phyloP scores from a whole-genome alignment of 108 stramenopile genomes.

The Cyclotella kingstonii region DNA sequence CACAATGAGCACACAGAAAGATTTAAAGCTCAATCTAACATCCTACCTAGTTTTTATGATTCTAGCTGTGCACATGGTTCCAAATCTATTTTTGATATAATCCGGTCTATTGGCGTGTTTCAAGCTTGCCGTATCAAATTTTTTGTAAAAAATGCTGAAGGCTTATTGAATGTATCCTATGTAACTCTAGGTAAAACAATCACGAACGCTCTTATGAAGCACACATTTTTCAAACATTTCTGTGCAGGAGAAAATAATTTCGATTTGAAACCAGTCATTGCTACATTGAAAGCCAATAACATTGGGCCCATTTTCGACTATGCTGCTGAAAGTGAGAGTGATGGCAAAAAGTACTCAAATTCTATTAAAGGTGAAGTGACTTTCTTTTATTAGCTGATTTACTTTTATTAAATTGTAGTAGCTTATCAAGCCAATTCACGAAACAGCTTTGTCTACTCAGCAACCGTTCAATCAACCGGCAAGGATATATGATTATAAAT shows the following conservation, averaged over 20 bases:
- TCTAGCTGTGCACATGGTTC: slow-evolving; percentile 22
- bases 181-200: slow-evolving; percentile 47
- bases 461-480: slow-evolving; percentile 55
- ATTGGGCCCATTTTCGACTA: slow-evolving; percentile 95
- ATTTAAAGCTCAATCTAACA: too few species aligned
- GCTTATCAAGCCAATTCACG: background rate
- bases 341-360: slow-evolving; percentile 3
- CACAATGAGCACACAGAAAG: too few species aligned
- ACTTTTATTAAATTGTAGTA: background rate
- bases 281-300: slow-evolving; percentile 41
- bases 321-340: slow-evolving; percentile 89
- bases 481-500: slow-evolving; percentile 74
- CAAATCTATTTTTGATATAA: slow-evolving; percentile 61
- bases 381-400: background rate
- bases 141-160: slow-evolving; percentile 67
- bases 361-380: slow-evolving; percentile 4
- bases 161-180: slow-evolving; percentile 39
- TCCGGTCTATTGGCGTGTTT: slow-evolving; percentile 66
- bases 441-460: slow-evolving; percentile 9
- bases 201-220: slow-evolving; percentile 61
- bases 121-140: slow-evolving; percentile 56
- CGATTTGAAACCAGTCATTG: slow-evolving; percentile 63
- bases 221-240: slow-evolving; percentile 93
- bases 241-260: slow-evolving; percentile 89
- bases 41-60: slow-evolving; percentile 18